These are phyloP conservation scores for Amanita brunnescens DNA, from an alignment of 768 basidiomycete genomes.

Conservation along the genomic window DNA sequence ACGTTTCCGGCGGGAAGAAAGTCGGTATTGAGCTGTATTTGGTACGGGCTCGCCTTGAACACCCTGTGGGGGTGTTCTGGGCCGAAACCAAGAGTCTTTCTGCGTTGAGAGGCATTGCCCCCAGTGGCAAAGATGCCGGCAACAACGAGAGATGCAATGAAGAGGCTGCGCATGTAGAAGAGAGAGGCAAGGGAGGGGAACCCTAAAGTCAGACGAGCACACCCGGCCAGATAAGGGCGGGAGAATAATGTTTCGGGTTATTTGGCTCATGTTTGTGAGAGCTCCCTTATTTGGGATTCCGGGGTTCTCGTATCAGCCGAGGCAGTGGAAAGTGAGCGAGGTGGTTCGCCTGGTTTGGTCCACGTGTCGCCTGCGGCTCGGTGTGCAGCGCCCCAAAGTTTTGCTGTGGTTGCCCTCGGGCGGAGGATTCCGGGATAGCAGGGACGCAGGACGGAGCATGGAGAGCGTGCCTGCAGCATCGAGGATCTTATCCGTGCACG, in stretches of 20 bases:
- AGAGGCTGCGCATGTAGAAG: slow-evolving; percentile 3
- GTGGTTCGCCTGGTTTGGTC: slow-evolving; percentile 41
- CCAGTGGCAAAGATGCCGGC: background rate
- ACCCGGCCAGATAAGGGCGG: background rate
- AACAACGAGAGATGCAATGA: slow-evolving; percentile 3
- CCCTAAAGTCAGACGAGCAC: background rate
- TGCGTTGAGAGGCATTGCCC: slow-evolving; percentile 32
- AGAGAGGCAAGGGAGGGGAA: background rate
- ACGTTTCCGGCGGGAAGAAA: slow-evolving; percentile 27
- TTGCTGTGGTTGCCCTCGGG: slow-evolving; percentile 39
- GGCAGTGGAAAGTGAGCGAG: slow-evolving; percentile 57
- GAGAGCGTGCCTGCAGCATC: slow-evolving; percentile 32
- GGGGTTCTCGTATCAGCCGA: slow-evolving; percentile 48
- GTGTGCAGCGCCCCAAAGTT: too few relatives aligned
- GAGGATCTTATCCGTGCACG: slow-evolving; percentile 36
- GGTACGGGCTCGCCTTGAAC: slow-evolving; percentile 43
- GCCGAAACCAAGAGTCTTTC: slow-evolving; percentile 90
- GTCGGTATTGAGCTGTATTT: slow-evolving; percentile 31
- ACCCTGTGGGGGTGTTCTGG: slow-evolving; percentile 68
- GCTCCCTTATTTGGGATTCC: background rate
- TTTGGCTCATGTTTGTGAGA: background rate
- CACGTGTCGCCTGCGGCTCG: slow-evolving; percentile 31
- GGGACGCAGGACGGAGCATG: slow-evolving; percentile 62
- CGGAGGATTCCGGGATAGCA: too few relatives aligned
- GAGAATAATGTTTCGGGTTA: too few relatives aligned